phyloP scores from a whole-genome alignment of 2,329 filamentous ascomycete species.

The Aspergillus sp. region DNA sequence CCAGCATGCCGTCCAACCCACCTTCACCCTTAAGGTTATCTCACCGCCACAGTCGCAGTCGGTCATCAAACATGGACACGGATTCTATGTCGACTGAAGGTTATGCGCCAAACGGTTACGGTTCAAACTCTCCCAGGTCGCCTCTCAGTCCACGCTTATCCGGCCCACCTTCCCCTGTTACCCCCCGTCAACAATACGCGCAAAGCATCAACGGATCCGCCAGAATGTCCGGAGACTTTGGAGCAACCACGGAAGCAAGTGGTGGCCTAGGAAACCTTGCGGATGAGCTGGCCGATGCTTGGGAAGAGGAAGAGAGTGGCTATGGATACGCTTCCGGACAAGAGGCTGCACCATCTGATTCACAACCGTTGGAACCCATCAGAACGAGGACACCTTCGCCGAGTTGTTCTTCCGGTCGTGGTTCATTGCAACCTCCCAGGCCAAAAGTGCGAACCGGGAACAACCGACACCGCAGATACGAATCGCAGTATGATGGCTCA shows the following conservation, averaged over 20 bases:
- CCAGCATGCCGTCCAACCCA: conserved; percentile 30
- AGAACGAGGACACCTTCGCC: conserved; percentile 26
- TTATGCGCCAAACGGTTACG: conserved; percentile 31
- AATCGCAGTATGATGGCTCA: conserved; percentile 56
- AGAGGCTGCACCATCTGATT: conserved; percentile 29
- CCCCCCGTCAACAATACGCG: conserved; percentile 37
- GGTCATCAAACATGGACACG: conserved; percentile 38
- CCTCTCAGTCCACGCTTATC: conserved; percentile 38
- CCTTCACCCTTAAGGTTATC: conserved; percentile 37
- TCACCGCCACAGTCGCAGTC: conserved; percentile 35
- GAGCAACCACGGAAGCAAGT: conserved; percentile 29
- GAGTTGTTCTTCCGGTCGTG: conserved; percentile 22
- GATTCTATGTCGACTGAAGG: conserved; percentile 36
- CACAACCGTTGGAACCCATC: conserved; percentile 30
- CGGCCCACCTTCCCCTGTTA: conserved; percentile 39
- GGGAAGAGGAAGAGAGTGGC: conserved; percentile 52
- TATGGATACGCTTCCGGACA: conserved; percentile 44
- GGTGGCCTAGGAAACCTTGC: conserved; percentile 61
- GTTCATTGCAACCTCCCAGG: conserved; percentile 35
- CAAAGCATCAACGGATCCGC: conserved; percentile 36
- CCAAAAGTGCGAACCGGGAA: conserved; percentile 39
- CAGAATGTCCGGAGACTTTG: conserved; percentile 42
- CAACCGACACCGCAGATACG: conserved; percentile 37
- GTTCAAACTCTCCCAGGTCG: conserved; percentile 32
- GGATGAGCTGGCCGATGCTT: conserved; percentile 63